Conservation (phyloP, 176 grass and related monocot genomes). For the Avena atlantica region DNA sequence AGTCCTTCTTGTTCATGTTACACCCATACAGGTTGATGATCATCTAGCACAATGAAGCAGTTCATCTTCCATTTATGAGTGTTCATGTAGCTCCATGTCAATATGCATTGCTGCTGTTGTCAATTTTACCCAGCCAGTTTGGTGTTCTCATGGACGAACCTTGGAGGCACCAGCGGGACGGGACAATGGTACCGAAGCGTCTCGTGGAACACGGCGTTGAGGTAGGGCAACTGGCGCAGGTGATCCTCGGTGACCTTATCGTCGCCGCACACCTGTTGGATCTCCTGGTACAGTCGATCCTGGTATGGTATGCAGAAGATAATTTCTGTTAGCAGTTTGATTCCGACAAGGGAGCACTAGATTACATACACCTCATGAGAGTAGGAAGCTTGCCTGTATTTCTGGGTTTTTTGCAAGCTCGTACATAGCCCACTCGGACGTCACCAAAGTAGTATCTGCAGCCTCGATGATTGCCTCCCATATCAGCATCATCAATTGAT, state of each 20-base stretch:
- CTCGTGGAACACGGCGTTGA: slow-evolving; percentile 85
- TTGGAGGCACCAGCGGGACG: slow-evolving; percentile 64
- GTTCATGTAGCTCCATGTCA: background rate
- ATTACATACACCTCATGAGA: background rate
- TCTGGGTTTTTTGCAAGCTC: slow-evolving; percentile 75
- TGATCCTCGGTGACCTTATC: slow-evolving; percentile 66
- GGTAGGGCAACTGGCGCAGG: slow-evolving; percentile 57
- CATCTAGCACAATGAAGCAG: slow-evolving; percentile 40
- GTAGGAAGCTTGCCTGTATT: slow-evolving; percentile 48
- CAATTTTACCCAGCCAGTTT: slow-evolving; percentile 58
- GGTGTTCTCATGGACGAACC: slow-evolving; percentile 77
- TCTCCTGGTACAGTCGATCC: slow-evolving; percentile 74
- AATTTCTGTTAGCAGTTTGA: background rate
- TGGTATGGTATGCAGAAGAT: slow-evolving; percentile 47
- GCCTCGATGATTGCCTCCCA: slow-evolving; percentile 82
- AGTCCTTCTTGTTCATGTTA: slow-evolving; percentile 76
- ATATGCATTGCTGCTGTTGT: background rate
- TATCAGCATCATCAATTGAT: slow-evolving; percentile 61
- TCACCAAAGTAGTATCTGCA: slow-evolving; percentile 78
- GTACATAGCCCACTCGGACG: slow-evolving; percentile 91
- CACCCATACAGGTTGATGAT: slow-evolving; percentile 83
- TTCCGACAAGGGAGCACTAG: background rate
- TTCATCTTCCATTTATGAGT: background rate
- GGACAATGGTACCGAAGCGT: slow-evolving; percentile 70
- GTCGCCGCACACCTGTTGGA: slow-evolving; percentile 57